phyloP scores from a whole-genome alignment of 2,329 filamentous ascomycete species.

The Aspergillus persii region DNA sequence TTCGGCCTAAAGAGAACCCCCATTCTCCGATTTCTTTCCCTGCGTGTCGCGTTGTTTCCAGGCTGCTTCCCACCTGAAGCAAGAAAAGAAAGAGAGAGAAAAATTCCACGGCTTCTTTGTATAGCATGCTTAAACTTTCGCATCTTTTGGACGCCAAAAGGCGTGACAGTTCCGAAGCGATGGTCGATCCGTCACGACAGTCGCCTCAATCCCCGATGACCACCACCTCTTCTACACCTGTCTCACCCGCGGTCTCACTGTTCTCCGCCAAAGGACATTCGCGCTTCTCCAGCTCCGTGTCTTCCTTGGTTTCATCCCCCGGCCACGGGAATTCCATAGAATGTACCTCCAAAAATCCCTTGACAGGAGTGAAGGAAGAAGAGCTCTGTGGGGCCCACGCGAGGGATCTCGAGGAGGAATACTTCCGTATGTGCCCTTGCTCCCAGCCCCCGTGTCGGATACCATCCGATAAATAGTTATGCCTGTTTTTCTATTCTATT shows the following conservation, averaged over 20 bases:
- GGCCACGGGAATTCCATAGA: conserved; percentile 52
- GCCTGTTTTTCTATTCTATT: not conserved
- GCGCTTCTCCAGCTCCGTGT: conserved; percentile 64
- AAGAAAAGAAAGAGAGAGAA: not conserved
- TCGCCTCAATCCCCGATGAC: conserved; percentile 33
- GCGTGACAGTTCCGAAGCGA: conserved; percentile 29
- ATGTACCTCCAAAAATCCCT: conserved; percentile 57
- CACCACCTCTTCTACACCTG: conserved; percentile 36
- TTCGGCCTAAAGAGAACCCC: conserved; percentile 7
- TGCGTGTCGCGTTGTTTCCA: conserved; percentile 10
- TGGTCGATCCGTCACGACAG: conserved; percentile 21
- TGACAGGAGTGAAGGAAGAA: conserved; percentile 86
- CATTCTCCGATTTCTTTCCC: conserved; percentile 3
- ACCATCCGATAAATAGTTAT: not conserved
- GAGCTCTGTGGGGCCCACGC: conserved; percentile 69
- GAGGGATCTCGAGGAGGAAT: conserved; percentile 56
- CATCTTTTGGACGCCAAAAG: conserved; percentile 34
- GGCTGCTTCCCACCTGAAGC: not conserved
- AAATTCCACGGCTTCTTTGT: conserved; percentile 1
- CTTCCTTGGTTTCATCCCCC: conserved; percentile 66
- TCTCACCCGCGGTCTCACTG: conserved; percentile 40
- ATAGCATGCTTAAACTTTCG: conserved; percentile 35
- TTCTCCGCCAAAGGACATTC: conserved; percentile 40
- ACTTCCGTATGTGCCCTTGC: conserved; percentile 65
- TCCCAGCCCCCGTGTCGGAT: conserved; percentile 10